These are phyloP conservation scores for Nicotiana tomentosiformis DNA, from an alignment of 257 asterid species.

Conservation along the genomic window DNA sequence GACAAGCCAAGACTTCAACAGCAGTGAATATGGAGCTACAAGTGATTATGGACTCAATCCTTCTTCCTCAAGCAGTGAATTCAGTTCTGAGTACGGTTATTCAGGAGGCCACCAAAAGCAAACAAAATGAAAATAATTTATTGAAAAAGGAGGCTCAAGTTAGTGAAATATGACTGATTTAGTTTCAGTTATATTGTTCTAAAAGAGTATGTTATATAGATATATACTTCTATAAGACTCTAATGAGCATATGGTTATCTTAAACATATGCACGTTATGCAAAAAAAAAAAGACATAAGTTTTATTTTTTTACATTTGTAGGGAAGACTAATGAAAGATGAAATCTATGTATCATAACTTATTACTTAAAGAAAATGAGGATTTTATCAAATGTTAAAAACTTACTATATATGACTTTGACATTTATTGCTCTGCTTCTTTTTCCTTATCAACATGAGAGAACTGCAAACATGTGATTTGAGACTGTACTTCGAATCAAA, in stretches of 20 bases:
- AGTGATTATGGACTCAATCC: conserved; percentile 51
- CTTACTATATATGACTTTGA: too few relatives aligned
- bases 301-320: neutral
- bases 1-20: conserved; percentile 39
- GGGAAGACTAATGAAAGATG: neutral
- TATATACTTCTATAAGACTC: neutral
- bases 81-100: conserved; percentile 8
- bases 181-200: neutral
- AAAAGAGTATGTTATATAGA: neutral
- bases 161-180: conserved; percentile 1
- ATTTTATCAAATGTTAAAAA: neutral
- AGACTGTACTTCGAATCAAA: too few relatives aligned
- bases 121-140: neutral
- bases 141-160: neutral
- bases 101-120: neutral
- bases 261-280: neutral
- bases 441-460: too few relatives aligned
- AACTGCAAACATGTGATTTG: too few relatives aligned
- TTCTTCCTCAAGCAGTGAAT: conserved; percentile 43
- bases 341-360: neutral
- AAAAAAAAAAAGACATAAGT: neutral
- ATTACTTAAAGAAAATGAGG: neutral
- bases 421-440: too few relatives aligned
- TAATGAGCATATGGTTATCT: neutral
- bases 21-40: conserved; percentile 57